Evolutionary conservation across 495 filamentous ascomycete species (phyloP), one percentile per base, ranked within the genome.

Genomic region (Hyaloscypha finlandica): DNA sequence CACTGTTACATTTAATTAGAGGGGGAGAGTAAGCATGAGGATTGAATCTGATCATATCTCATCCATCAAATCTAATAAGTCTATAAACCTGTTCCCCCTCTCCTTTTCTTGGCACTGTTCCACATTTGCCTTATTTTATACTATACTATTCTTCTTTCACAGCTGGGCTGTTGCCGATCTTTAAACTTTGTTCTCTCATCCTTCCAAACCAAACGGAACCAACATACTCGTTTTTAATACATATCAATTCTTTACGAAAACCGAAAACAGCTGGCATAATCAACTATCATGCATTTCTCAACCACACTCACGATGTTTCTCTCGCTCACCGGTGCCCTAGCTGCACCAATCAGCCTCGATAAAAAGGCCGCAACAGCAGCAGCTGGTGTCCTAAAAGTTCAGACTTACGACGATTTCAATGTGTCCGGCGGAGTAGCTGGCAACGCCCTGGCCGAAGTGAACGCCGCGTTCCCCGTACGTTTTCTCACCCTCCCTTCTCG

Each of bases 401-500:
- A 64, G 54, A 65, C 67, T 3, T 65, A 69, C 32, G 59, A 65
- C 62, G 62, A 65, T 2, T 65, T 81, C 72, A 75, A 77, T 48
- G 67, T 82, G 57, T 81, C 79, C 2, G 72, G 69, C 61, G 80
- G 80, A 4, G 75, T 79, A 3, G 77, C 76, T 14, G 79, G 80
- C 12, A 79, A 82, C 58, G 79, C 77, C 30, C 74, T 79, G 14
- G 75, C 73, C 4, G 78, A 81, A 60, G 80, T 80, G 29, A 68
- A 75, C 53, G 74, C 76, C 31, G 79, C 79, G 73, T 81, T 82
- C 59, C 79, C 80, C 12, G 80, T 80, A 74, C 20, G 11, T n/a
- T 74, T 52, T 3, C 22, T 19, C 25, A 25, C 25, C n/a, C n/a
- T 52, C 39, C 25, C 48, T 30, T 63, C 37, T 8, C 30, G 29